These are phyloP conservation scores for Porcisia hertigi DNA, from an alignment of 208 protist species.

Conservation along the genomic window DNA sequence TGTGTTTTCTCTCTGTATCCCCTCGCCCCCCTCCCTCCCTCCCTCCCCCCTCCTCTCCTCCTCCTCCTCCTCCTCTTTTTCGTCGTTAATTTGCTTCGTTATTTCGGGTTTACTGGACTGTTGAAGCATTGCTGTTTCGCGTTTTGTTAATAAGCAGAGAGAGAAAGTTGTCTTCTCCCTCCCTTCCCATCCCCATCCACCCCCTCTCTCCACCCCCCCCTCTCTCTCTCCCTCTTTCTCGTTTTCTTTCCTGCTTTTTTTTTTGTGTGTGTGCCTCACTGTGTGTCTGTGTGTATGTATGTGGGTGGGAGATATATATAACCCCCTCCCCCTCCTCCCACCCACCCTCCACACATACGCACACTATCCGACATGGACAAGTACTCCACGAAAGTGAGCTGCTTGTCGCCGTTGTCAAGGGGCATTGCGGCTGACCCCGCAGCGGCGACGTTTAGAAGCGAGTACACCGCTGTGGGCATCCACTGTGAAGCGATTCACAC, in stretches of 20 bases:
- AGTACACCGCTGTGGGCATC: not conserved
- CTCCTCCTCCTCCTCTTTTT: not conserved
- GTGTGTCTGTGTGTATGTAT: no score
- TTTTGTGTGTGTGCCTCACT: constrained; percentile 12
- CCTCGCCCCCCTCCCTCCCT: not conserved
- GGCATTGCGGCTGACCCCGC: not conserved
- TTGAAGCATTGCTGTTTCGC: not conserved
- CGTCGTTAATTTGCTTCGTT: no score
- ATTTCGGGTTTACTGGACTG: not conserved
- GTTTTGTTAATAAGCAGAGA: not conserved
- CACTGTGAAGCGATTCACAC: not conserved
- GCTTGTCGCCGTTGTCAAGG: not conserved
- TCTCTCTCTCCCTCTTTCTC: not conserved
- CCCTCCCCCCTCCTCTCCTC: not conserved
- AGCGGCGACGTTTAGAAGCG: not conserved
- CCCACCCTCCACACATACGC: not conserved
- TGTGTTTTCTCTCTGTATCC: not conserved
- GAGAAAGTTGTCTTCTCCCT: not conserved
- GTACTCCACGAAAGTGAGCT: not conserved
- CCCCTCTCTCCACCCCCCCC: not conserved
- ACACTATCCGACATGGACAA: not conserved
- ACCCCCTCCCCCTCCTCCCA: not conserved
- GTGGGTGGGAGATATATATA: no score
- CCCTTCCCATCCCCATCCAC: not conserved
- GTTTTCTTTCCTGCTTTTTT: not conserved